Base-by-base conservation (phyloP, 108 stramenopile species). In the Bacterosira constricta region DNA sequence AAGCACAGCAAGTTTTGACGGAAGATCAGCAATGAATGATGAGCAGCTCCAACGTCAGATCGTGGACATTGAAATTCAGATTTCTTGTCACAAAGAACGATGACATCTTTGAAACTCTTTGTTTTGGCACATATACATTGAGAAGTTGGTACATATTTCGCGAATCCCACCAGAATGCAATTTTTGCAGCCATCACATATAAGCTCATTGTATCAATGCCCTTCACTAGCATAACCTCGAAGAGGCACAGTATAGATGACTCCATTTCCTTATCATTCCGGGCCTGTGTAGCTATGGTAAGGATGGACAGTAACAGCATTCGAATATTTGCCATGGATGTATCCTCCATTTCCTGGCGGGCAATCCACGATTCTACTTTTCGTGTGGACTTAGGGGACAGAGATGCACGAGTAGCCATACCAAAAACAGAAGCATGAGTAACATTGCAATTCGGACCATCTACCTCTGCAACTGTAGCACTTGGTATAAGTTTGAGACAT, bases 201-300 rank as follows among this genome's bases (percentile, higher is more conserved):
- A 77, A 44, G 46, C 76, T 36, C 45, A 77, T 27, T 25, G 76
- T 77, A 20, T 69, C 35, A 6, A 69, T 55, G 8, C 61, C 68
- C 25, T 69, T 59, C 0, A 77, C 68, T n/a, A 77, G 47, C 68
- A 77, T 77, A 18, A 77, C 60, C 15, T 77, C 76, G 52, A 77
- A 65, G 0, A 69, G 38, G 26, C 34, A 46, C 12, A 64, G 11
- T 25, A 69, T 58, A 0, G 76, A 77, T 56, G 56, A 68, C 31
- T 77, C 69, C 60, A 77, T 55, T 23, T 69, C 67, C 0, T 31
- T 62, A 9, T 63, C 67, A 52, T 45, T 58, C 3, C 57, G 45
- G n/a, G 3, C 21, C 21, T 69, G 67, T 57, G 47, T 53, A 25
- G 61, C 76, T 27, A 77, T 35, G 6, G 41, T 54, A 39, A 77